A percentile compares a stretch with the other conserved stretches of the same genome.
Evolutionary conservation across 345 rosid species (phyloP).

Genomic region (Eucalyptus marginata): DNA sequence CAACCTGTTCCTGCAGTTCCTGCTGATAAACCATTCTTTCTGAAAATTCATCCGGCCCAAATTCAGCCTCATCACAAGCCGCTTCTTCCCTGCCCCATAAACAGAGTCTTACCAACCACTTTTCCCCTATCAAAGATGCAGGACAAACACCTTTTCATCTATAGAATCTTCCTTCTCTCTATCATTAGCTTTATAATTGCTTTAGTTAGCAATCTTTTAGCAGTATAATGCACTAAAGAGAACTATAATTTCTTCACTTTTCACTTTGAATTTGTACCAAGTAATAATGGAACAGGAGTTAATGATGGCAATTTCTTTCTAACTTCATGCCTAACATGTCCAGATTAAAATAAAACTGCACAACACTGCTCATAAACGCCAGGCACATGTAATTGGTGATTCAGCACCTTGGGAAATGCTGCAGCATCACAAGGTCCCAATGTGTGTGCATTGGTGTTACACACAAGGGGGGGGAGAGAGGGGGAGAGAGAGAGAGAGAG

Average conservation of each 20-base stretch:
- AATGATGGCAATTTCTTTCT: not conserved
- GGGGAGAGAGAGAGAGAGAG: not conserved
- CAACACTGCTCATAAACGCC: not conserved
- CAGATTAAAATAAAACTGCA: not conserved
- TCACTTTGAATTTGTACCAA: not conserved
- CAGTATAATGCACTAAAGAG: not conserved
- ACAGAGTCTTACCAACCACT: not conserved
- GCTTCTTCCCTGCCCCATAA: conserved; percentile 43
- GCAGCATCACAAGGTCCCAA: not conserved
- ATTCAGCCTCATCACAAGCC: conserved; percentile 85
- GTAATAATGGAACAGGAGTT: not conserved
- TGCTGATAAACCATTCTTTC: conserved; percentile 39
- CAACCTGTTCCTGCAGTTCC: conserved; percentile 50
- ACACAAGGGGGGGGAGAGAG: not conserved
- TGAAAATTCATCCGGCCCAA: conserved; percentile 46
- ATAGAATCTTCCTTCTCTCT: not conserved
- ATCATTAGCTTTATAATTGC: not conserved
- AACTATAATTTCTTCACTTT: not conserved
- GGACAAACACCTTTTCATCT: not conserved
- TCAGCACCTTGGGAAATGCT: not conserved
- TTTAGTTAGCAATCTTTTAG: not conserved
- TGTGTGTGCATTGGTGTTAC: not conserved
- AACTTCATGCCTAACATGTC: not conserved
- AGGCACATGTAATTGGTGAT: not conserved
- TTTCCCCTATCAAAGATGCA: not conserved